A percentile compares a stretch with the other conserved stretches of the same genome.
Conservation (phyloP, 202 grass and related monocot species). For the Musa balbisiana region DNA sequence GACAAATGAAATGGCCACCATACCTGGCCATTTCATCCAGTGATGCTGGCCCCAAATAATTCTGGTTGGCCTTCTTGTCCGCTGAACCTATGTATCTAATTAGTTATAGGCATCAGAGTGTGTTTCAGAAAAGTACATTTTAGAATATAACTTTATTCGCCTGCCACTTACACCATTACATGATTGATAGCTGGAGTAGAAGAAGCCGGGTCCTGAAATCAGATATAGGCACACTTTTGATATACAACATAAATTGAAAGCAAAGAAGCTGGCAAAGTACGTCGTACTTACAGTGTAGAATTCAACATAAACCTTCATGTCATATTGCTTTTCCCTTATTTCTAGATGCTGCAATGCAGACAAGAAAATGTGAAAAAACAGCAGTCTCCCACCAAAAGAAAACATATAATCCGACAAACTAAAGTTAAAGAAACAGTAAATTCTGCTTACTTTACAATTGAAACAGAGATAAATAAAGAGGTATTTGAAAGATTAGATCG, state of each 20-base stretch:
- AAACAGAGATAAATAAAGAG: too few species aligned
- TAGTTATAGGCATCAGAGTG: slow-evolving; percentile 15
- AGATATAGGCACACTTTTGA: neutral
- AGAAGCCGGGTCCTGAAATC: slow-evolving; percentile 47
- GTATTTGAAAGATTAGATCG: too few species aligned
- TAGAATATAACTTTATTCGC: slow-evolving; percentile 16
- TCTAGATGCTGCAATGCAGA: slow-evolving; percentile 69
- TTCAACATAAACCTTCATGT: slow-evolving; percentile 74
- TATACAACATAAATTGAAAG: slow-evolving; percentile 12
- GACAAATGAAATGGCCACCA: neutral
- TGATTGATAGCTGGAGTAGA: slow-evolving; percentile 39
- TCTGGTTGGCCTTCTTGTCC: slow-evolving; percentile 49
- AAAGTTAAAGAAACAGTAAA: too few species aligned
- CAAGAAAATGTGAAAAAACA: slow-evolving; percentile 1
- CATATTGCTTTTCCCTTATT: slow-evolving; percentile 93
- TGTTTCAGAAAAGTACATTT: slow-evolving; percentile 17
- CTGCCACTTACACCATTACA: slow-evolving; percentile 81
- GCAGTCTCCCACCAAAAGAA: neutral
- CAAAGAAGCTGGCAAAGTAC: neutral
- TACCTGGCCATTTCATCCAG: slow-evolving; percentile 83
- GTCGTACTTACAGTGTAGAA: slow-evolving; percentile 65
- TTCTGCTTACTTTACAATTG: too few species aligned
- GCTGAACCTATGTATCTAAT: slow-evolving; percentile 78
- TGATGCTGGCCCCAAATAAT: slow-evolving; percentile 74
- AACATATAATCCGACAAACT: neutral